phyloP scores from a whole-genome alignment of 306 rosid genomes.

The Urtica urens region DNA sequence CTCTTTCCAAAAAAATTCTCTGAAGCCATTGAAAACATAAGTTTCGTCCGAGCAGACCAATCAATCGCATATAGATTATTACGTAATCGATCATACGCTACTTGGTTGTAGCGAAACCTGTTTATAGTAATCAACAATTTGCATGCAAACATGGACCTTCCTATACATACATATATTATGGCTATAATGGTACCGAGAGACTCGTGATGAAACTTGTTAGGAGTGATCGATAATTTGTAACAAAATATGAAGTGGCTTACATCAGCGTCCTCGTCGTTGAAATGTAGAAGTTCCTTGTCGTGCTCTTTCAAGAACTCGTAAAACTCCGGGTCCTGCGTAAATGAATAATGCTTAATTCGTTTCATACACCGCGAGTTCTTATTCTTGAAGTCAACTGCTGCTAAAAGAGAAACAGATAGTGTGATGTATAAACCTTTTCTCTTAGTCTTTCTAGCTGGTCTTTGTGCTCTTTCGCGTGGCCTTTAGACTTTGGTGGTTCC shows the following conservation, averaged over 20 bases:
- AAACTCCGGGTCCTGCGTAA: slow-evolving; percentile 75
- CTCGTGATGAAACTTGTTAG: not conserved
- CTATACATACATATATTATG: too few relatives aligned
- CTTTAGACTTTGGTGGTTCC: slow-evolving; percentile 20
- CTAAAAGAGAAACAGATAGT: not conserved
- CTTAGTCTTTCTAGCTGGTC: slow-evolving; percentile 55
- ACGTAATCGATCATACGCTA: too few relatives aligned
- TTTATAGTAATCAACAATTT: not conserved
- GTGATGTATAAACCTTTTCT: slow-evolving; percentile 38
- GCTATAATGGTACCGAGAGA: not conserved
- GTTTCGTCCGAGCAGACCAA: not conserved
- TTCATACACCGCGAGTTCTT: not conserved
- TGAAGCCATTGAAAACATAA: not conserved
- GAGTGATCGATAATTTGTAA: not conserved
- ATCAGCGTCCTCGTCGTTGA: slow-evolving; percentile 51
- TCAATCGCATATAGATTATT: not conserved
- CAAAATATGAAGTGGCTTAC: slow-evolving; percentile 34
- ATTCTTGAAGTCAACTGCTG: not conserved
- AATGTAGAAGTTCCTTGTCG: slow-evolving; percentile 69
- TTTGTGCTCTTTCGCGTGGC: slow-evolving; percentile 51
- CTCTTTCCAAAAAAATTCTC: not conserved
- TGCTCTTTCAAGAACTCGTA: slow-evolving; percentile 66
- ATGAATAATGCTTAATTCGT: slow-evolving; percentile 18
- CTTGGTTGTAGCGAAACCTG: not conserved
- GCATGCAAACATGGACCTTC: too few relatives aligned